Evolutionary conservation across 768 basidiomycete species (phyloP).

Genomic region (Lentinula raphanica): DNA sequence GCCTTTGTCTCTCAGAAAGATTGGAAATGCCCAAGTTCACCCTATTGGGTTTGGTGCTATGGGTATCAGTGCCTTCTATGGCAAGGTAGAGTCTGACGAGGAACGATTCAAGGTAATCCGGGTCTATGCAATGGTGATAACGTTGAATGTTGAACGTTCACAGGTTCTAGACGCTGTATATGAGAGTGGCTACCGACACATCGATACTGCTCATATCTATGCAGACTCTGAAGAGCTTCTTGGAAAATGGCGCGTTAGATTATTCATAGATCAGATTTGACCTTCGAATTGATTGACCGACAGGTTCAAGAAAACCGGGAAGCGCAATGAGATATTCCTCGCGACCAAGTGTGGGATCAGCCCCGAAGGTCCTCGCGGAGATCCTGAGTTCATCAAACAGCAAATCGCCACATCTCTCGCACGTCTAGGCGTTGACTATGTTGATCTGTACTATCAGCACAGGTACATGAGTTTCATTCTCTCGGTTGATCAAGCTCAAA

Average conservation of each 20-base stretch:
- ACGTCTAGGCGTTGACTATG: constrained; percentile 26
- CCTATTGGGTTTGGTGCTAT: constrained; percentile 27
- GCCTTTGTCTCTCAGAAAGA: constrained; percentile 8
- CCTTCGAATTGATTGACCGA: not conserved
- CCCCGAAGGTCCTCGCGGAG: not conserved
- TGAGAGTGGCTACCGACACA: constrained; percentile 17
- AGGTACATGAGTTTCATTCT: constrained; percentile 15
- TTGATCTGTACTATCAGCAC: constrained; percentile 38
- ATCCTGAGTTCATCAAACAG: constrained; percentile 25
- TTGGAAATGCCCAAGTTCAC: constrained; percentile 17
- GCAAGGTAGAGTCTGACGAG: constrained; percentile 12
- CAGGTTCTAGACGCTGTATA: constrained; percentile 35
- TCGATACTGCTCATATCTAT: constrained; percentile 48
- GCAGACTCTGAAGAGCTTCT: constrained; percentile 37
- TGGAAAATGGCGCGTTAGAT: constrained; percentile 33
- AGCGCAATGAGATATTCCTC: constrained; percentile 50
- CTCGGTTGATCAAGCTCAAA: not conserved
- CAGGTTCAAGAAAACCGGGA: constrained; percentile 49
- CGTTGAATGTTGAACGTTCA: not conserved
- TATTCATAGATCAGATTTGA: not conserved
- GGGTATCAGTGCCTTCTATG: constrained; percentile 22
- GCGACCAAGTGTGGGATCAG: constrained; percentile 45
- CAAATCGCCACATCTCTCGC: constrained; percentile 28
- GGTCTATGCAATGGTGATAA: not conserved
- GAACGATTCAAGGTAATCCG: constrained; percentile 13